A percentile compares a stretch with the other conserved stretches of the same genome.
Conservation (phyloP, 2,329 filamentous ascomycete species). For the Pyrenochaeta sp. region DNA sequence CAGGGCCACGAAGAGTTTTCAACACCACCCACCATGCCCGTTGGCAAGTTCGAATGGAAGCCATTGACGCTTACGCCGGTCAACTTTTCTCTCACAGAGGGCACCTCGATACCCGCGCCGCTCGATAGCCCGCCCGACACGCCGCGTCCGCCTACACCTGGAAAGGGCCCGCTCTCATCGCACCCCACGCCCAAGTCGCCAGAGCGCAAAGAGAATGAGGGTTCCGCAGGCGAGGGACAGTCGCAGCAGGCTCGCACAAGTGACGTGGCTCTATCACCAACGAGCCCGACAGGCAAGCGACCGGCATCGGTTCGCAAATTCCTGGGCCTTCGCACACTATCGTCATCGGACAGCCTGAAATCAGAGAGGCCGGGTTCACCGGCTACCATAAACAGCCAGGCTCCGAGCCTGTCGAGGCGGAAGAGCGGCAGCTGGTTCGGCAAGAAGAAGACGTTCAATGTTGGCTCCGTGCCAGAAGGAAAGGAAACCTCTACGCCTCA, state of each 20-base stretch:
- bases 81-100: slow-evolving; percentile 53
- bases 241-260: slow-evolving; percentile 34
- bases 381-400: slow-evolving; percentile 41
- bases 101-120: slow-evolving; percentile 51
- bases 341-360: slow-evolving; percentile 46
- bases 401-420: slow-evolving; percentile 40
- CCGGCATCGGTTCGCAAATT: slow-evolving; percentile 52
- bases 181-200: slow-evolving; percentile 49
- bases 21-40: slow-evolving; percentile 31
- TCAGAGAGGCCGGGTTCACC: slow-evolving; percentile 47
- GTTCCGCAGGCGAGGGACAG: slow-evolving; percentile 18
- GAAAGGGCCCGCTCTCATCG: slow-evolving; percentile 50
- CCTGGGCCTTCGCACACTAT: slow-evolving; percentile 47
- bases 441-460: slow-evolving; percentile 45
- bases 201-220: slow-evolving; percentile 25
- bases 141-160: slow-evolving; percentile 48
- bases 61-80: slow-evolving; percentile 48
- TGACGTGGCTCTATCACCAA: slow-evolving; percentile 42
- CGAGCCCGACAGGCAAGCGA: slow-evolving; percentile 42
- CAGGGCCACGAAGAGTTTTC: slow-evolving; percentile 6
- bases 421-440: slow-evolving; percentile 52
- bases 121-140: slow-evolving; percentile 49
- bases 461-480: slow-evolving; percentile 44
- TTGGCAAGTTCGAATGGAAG: slow-evolving; percentile 39
- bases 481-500: slow-evolving; percentile 30